Evolutionary conservation across 345 rosid genomes (phyloP).

Genomic region (Populus ilicifolia): DNA sequence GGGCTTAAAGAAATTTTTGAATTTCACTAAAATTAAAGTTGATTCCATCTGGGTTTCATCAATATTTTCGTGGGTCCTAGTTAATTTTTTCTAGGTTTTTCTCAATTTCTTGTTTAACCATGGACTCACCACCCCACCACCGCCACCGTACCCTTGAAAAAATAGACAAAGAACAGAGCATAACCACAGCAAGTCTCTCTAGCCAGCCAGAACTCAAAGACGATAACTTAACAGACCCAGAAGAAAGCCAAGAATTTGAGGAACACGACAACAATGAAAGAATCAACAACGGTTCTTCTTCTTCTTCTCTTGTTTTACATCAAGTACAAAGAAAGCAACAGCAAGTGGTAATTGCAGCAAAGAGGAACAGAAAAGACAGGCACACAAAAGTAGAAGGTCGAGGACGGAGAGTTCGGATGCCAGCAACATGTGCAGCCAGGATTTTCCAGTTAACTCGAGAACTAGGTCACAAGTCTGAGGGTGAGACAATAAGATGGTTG

Average conservation of each 20-base stretch:
- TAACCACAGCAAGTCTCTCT: constrained; percentile 21
- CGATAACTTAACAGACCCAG: constrained; percentile 33
- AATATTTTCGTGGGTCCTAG: background rate
- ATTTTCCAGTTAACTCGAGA: constrained; percentile 75
- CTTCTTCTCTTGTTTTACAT: constrained; percentile 19
- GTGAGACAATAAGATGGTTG: constrained; percentile 73
- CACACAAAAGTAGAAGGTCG: constrained; percentile 91
- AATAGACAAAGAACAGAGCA: constrained; percentile 34
- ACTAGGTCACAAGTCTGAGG: constrained; percentile 72
- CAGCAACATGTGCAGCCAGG: constrained; percentile 75
- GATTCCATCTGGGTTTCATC: background rate
- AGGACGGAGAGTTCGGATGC: constrained; percentile 73
- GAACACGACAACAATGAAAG: background rate
- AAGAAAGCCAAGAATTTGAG: constrained; percentile 9
- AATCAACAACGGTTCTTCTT: constrained; percentile 9
- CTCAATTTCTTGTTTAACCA: background rate
- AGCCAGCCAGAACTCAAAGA: constrained; percentile 27
- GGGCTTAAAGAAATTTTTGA: constrained; percentile 19
- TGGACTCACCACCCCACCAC: background rate
- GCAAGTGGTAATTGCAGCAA: constrained; percentile 22
- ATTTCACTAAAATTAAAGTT: background rate
- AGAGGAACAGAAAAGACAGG: constrained; percentile 56
- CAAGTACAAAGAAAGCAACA: constrained; percentile 3
- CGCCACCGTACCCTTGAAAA: constrained; percentile 28
- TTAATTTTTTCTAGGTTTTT: background rate